Evolutionary conservation across 257 asterid species (phyloP).

Genomic region (Marsdenia floribunda): DNA sequence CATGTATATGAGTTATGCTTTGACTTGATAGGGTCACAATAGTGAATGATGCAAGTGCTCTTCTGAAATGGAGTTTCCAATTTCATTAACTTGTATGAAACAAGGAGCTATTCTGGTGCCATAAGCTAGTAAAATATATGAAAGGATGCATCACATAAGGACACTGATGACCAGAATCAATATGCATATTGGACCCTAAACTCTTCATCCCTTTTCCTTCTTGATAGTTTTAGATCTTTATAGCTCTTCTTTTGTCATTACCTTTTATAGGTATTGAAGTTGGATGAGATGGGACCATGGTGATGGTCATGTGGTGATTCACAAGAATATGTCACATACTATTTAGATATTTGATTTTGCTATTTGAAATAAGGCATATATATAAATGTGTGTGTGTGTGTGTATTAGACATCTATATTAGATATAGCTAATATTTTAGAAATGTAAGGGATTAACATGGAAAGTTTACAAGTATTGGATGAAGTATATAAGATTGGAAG

Average conservation of each 20-base stretch:
- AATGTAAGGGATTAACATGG: neutral
- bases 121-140: neutral
- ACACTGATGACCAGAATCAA: neutral
- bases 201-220: neutral
- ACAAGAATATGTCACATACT: neutral
- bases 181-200: neutral
- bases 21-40: neutral
- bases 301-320: neutral
- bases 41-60: neutral
- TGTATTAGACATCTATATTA: neutral
- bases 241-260: neutral
- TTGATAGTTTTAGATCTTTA: neutral
- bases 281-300: neutral
- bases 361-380: neutral
- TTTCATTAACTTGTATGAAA: neutral
- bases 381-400: neutral
- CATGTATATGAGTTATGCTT: neutral
- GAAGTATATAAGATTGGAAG: neutral
- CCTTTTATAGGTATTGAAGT: neutral
- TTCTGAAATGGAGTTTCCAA: neutral
- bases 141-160: neutral
- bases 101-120: neutral
- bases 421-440: neutral
- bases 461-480: neutral
- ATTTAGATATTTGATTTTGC: neutral